These are phyloP conservation scores for Pseudogymnoascus sp. DNA, from an alignment of 2,329 filamentous ascomycete genomes.

Conservation along the genomic window DNA sequence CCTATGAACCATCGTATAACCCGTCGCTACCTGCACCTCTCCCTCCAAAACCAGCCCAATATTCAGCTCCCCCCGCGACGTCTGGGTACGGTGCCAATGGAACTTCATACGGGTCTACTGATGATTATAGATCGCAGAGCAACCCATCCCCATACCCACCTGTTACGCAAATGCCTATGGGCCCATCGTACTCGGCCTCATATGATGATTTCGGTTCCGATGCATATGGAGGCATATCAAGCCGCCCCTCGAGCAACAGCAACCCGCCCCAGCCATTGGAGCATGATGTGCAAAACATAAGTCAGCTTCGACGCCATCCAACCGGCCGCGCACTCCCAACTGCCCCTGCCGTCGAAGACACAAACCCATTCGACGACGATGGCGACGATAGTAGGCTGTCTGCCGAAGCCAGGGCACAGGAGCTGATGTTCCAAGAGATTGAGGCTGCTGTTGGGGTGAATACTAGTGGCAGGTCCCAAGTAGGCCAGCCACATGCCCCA, in stretches of 20 bases:
- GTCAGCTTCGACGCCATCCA: conserved; percentile 26
- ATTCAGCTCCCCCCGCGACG: conserved; percentile 19
- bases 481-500: background rate
- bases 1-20: conserved; percentile 20
- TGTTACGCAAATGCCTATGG: conserved; percentile 12
- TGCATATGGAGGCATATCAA: conserved; percentile 18
- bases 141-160: conserved; percentile 19
- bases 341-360: conserved; percentile 23
- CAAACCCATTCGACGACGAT: conserved; percentile 17
- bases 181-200: conserved; percentile 14
- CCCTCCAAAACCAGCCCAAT: conserved; percentile 19
- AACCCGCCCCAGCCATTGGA: conserved; percentile 12
- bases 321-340: conserved; percentile 27
- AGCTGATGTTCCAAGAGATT: conserved; percentile 29
- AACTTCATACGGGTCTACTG: conserved; percentile 16
- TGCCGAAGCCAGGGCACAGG: conserved; percentile 25
- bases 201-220: conserved; percentile 15
- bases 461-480: background rate
- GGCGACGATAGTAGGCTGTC: conserved; percentile 21
- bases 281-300: conserved; percentile 12
- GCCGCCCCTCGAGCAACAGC: conserved; percentile 17
- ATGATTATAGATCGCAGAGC: conserved; percentile 20
- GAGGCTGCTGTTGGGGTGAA: conserved; percentile 25
- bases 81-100: conserved; percentile 24
- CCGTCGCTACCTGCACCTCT: conserved; percentile 21